These are phyloP conservation scores for Pyrenophora graminea DNA, from an alignment of 2,329 filamentous ascomycete species.

Conservation along the genomic window DNA sequence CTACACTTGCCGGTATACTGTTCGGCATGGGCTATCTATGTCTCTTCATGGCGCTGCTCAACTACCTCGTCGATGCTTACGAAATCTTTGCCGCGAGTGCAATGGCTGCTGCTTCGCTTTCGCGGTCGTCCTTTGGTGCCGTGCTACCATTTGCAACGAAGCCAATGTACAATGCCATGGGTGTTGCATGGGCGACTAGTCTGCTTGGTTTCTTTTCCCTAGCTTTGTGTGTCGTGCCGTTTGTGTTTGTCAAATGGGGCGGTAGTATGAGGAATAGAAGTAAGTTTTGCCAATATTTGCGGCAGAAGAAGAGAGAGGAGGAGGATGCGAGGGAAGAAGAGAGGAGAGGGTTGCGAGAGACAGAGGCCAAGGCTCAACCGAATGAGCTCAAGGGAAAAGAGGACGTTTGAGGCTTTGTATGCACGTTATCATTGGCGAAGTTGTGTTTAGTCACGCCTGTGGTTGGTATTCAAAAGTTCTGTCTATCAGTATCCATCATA, in stretches of 20 bases:
- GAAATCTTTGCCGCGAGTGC: slow-evolving; percentile 75
- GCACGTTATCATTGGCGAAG: no score
- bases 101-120: slow-evolving; percentile 81
- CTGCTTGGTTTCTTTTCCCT: slow-evolving; percentile 56
- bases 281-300: slow-evolving; percentile 65
- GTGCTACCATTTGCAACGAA: slow-evolving; percentile 53
- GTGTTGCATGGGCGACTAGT: slow-evolving; percentile 68
- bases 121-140: slow-evolving; percentile 77
- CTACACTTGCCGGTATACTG: slow-evolving; percentile 47
- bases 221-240: slow-evolving; percentile 60
- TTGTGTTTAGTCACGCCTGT: no score
- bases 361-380: background rate
- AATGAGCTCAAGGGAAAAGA: slow-evolving; percentile 18
- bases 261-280: slow-evolving; percentile 59
- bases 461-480: no score
- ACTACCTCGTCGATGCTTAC: slow-evolving; percentile 70
- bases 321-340: slow-evolving; percentile 26
- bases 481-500: no score
- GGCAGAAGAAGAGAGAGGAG: slow-evolving; percentile 43
- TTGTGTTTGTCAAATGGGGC: slow-evolving; percentile 62
- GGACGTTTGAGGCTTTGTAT: slow-evolving; percentile 9
- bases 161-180: slow-evolving; percentile 68
- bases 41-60: slow-evolving; percentile 59
- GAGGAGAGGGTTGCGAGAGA: slow-evolving; percentile 9
- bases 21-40: slow-evolving; percentile 55